phyloP scores from a whole-genome alignment of 2,329 filamentous ascomycete genomes.

The Nothomitra cinnamomea region DNA sequence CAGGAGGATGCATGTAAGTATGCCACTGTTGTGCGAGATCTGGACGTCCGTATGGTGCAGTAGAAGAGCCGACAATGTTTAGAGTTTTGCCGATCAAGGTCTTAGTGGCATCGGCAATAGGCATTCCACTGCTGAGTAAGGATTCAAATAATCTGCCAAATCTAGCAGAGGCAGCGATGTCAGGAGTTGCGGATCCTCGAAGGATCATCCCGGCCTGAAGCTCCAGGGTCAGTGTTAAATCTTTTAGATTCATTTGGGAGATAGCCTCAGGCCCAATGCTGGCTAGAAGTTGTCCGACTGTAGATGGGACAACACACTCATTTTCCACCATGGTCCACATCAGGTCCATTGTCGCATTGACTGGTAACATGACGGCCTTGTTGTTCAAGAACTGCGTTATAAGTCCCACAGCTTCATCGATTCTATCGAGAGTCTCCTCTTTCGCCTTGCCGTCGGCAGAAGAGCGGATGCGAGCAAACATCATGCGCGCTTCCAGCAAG shows the following conservation, averaged over 20 bases:
- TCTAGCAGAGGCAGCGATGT: conserved; percentile 40
- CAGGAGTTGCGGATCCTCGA: conserved; percentile 26
- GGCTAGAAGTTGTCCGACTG: conserved; percentile 43
- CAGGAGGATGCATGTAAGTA: conserved; percentile 32
- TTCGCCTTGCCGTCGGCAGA: conserved; percentile 30
- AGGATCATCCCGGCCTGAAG: conserved; percentile 37
- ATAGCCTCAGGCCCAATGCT: conserved; percentile 42
- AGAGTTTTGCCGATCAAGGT: conserved; percentile 41
- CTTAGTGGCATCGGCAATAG: conserved; percentile 37
- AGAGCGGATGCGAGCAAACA: conserved; percentile 69
- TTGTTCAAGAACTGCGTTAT: conserved; percentile 40
- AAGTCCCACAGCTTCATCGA: conserved; percentile 72
- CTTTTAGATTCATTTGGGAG: conserved; percentile 33
- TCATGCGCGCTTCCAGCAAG: conserved; percentile 58
- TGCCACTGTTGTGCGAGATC: conserved; percentile 39
- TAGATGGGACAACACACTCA: conserved; percentile 39
- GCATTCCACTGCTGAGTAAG: conserved; percentile 32
- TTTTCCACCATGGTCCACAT: conserved; percentile 50
- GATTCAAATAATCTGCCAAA: conserved; percentile 45
- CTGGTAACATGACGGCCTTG: conserved; percentile 31
- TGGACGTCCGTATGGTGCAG: conserved; percentile 27
- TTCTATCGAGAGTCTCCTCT: conserved; percentile 52
- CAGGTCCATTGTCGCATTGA: conserved; percentile 39
- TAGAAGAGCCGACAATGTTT: conserved; percentile 31
- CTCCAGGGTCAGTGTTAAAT: conserved; percentile 42